Evolutionary conservation across 2,329 filamentous ascomycete genomes (phyloP).

Genomic region (Xylariaceae sp.): DNA sequence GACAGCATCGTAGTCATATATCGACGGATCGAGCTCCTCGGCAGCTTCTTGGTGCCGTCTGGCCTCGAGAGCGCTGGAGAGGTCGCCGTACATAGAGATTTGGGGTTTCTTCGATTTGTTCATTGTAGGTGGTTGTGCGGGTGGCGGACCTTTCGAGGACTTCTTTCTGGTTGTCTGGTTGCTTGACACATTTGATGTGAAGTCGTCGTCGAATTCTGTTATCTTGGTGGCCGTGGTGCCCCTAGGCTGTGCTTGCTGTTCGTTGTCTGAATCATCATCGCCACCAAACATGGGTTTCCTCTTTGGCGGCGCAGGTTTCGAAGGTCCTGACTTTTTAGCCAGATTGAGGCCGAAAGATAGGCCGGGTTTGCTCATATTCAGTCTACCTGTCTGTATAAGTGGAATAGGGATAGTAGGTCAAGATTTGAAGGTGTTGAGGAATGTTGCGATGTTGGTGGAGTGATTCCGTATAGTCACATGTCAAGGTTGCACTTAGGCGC

Average conservation of each 20-base stretch:
- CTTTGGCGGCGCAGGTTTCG: conserved; percentile 47
- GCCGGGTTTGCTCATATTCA: conserved; percentile 31
- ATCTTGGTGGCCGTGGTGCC: conserved; percentile 51
- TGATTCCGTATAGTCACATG: neutral
- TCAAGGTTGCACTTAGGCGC: neutral
- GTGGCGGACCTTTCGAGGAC: conserved; percentile 26
- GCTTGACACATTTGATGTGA: conserved; percentile 19
- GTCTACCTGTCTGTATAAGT: neutral
- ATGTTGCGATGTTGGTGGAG: neutral
- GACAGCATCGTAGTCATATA: conserved; percentile 82
- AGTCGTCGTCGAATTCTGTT: conserved; percentile 53
- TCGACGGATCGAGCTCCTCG: conserved; percentile 63
- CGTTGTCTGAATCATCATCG: conserved; percentile 52
- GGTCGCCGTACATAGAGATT: conserved; percentile 55
- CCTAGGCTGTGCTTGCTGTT: conserved; percentile 30
- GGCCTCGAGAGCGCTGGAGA: conserved; percentile 61
- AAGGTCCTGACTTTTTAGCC: conserved; percentile 51
- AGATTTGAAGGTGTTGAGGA: neutral
- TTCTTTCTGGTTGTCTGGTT: conserved; percentile 29
- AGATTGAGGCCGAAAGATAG: conserved; percentile 58
- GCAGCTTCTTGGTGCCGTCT: conserved; percentile 63
- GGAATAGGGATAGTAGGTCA: neutral
- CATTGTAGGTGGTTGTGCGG: conserved; percentile 39
- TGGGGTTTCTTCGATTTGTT: conserved; percentile 41
- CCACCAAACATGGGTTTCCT: conserved; percentile 57